Conservation (phyloP, 2,329 filamentous ascomycete genomes). For the Claviceps sp. region DNA sequence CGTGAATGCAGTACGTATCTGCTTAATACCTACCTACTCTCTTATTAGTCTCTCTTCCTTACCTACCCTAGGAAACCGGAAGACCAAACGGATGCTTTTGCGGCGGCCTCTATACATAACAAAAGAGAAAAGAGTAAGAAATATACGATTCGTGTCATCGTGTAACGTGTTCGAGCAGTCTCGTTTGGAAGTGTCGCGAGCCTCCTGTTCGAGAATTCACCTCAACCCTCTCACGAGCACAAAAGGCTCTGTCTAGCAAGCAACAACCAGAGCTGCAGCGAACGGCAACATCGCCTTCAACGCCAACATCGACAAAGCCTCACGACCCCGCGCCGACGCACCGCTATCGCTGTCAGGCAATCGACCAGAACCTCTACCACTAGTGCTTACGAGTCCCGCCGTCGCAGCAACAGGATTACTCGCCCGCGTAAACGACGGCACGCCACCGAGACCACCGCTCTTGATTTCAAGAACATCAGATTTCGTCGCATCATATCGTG, state of each 20-base stretch:
- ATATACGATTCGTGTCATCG: no score
- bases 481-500: slow-evolving; percentile 40
- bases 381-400: neutral
- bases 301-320: neutral
- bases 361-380: neutral
- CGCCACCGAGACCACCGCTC: slow-evolving; percentile 21
- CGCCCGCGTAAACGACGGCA: slow-evolving; percentile 16
- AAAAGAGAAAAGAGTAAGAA: no score
- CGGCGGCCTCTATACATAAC: no score
- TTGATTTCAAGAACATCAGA: slow-evolving; percentile 42
- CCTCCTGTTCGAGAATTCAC: no score
- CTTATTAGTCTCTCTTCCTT: no score
- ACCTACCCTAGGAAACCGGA: no score
- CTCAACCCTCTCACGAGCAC: no score
- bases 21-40: no score
- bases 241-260: neutral
- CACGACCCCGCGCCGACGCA: neutral
- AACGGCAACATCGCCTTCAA: neutral
- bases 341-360: neutral
- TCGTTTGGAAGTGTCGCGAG: no score
- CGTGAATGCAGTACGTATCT: no score
- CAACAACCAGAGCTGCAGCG: neutral
- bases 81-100: no score
- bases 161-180: no score
- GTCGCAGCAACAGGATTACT: slow-evolving; percentile 35